phyloP scores from a whole-genome alignment of 169 alveolate genomes.

The Plasmodium inui region DNA sequence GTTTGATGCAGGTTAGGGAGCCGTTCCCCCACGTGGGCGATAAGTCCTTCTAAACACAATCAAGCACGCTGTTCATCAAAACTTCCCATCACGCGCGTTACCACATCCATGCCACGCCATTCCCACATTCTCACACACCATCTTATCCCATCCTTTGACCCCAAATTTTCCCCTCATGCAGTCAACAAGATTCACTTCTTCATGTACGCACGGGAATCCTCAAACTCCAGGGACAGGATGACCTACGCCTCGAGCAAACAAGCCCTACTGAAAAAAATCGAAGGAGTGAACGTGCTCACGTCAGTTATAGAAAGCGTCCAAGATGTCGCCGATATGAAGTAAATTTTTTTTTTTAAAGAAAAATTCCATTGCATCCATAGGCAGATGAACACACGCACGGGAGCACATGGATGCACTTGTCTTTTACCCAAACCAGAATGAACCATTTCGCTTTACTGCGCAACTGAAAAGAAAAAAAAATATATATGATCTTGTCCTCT shows the following conservation, averaged over 20 bases:
- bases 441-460: neutral
- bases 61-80: neutral
- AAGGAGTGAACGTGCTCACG: slow-evolving; percentile 81
- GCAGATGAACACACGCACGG: neutral
- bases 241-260: slow-evolving; percentile 86
- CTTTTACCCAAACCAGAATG: neutral
- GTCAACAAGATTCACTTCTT: slow-evolving; percentile 83
- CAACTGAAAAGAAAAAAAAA: neutral
- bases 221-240: slow-evolving; percentile 84
- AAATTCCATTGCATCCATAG: neutral
- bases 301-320: slow-evolving; percentile 83
- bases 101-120: neutral
- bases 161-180: slow-evolving; percentile 2
- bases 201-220: slow-evolving; percentile 84
- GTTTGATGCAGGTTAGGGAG: slow-evolving; percentile 79
- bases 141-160: neutral
- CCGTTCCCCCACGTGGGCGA: neutral
- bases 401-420: neutral
- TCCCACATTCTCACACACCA: neutral
- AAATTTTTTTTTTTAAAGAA: neutral
- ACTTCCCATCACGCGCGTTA: neutral
- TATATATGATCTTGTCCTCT: neutral
- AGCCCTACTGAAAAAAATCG: slow-evolving; percentile 82
- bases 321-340: slow-evolving; percentile 69
- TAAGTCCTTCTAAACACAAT: neutral